Percentiles rank a stretch among this genome's conserved stretches.
Conservation (phyloP, 345 rosid genomes). For the Noccaea bulbosa region DNA sequence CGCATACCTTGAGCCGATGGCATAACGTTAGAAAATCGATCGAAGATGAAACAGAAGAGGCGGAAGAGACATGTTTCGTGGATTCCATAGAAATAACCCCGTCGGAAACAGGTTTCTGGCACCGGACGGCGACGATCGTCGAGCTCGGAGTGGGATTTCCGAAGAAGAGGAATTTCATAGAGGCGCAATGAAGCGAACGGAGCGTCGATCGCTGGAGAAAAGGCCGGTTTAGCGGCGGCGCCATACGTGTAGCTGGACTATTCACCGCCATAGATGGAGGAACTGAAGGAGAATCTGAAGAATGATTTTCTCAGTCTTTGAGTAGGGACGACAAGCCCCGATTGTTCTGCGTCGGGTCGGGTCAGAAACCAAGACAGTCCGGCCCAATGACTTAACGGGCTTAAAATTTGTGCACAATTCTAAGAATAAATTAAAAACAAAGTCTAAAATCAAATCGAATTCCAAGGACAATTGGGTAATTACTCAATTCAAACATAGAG, state of each 20-base stretch:
- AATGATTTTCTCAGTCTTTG: too few relatives aligned
- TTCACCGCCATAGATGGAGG: constrained; percentile 51
- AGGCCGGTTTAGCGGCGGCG: constrained; percentile 45
- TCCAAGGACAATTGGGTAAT: too few relatives aligned
- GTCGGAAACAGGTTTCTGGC: constrained; percentile 47
- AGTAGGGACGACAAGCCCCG: too few relatives aligned
- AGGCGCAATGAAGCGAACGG: constrained; percentile 39
- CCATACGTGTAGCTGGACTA: constrained; percentile 44
- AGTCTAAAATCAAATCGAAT: too few relatives aligned
- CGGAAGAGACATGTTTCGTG: constrained; percentile 40
- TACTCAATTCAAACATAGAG: too few relatives aligned
- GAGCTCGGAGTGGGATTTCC: constrained; percentile 40
- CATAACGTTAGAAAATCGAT: constrained; percentile 90
- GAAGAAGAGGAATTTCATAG: constrained; percentile 39
- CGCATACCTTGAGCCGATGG: constrained; percentile 78
- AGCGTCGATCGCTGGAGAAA: constrained; percentile 40
- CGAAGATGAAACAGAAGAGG: constrained; percentile 58
- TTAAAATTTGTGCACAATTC: too few relatives aligned
- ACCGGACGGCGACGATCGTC: constrained; percentile 53
- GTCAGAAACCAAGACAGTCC: too few relatives aligned
- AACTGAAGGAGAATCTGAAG: too few relatives aligned
- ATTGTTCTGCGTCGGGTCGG: too few relatives aligned
- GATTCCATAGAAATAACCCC: constrained; percentile 42
- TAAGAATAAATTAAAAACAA: too few relatives aligned
- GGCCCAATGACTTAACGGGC: too few relatives aligned